phyloP scores from a whole-genome alignment of 345 rosid genomes.

The Gossypium sturtianum region DNA sequence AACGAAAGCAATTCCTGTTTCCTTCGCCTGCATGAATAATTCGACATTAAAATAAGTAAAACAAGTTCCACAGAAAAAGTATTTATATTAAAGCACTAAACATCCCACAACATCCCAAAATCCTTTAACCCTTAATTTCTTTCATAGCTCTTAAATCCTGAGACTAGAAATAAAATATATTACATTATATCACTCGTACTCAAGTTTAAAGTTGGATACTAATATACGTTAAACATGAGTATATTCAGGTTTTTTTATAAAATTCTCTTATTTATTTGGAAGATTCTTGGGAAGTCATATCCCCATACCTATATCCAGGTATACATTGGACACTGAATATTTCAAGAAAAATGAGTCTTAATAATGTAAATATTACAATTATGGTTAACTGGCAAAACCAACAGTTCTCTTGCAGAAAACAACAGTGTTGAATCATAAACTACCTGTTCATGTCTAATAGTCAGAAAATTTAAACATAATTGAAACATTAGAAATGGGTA shows the following conservation, averaged over 20 bases:
- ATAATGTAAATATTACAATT: neutral
- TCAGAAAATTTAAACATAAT: neutral
- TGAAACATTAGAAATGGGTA: neutral
- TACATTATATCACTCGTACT: neutral
- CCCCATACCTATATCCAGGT: neutral
- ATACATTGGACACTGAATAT: neutral
- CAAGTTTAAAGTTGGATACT: neutral
- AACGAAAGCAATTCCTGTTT: constrained; percentile 64
- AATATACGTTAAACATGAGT: neutral
- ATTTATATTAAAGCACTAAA: neutral
- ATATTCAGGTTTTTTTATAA: neutral
- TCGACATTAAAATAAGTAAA: constrained; percentile 8
- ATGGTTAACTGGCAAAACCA: neutral
- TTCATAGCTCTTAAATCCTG: neutral
- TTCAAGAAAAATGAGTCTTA: neutral
- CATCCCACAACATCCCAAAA: neutral
- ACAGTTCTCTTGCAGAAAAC: neutral
- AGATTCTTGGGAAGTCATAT: neutral
- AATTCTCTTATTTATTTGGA: neutral
- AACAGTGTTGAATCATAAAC: neutral
- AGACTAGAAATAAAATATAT: neutral
- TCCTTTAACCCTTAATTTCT: neutral
- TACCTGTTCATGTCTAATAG: neutral
- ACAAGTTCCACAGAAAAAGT: neutral
- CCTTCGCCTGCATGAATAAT: constrained; percentile 42